These are phyloP conservation scores for Hypoxylon fuscum DNA, from an alignment of 495 filamentous ascomycete species.

Conservation along the genomic window DNA sequence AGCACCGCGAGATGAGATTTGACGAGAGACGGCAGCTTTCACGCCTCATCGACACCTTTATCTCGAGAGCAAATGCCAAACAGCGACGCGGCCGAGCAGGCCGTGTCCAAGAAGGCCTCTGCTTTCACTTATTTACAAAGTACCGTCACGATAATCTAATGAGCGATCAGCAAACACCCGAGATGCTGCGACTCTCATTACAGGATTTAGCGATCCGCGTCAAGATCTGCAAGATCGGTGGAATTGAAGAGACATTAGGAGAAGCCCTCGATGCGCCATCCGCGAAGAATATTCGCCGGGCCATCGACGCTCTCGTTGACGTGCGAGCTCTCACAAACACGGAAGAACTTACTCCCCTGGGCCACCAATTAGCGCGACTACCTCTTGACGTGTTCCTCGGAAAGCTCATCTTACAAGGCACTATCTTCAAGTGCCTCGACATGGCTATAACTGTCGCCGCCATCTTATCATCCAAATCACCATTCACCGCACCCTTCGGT, in stretches of 20 bases:
- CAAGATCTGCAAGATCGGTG: constrained; percentile 94
- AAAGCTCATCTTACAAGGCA: constrained; percentile 86
- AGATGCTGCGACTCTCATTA: constrained; percentile 91
- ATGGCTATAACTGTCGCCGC: constrained; percentile 90
- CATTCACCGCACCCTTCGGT: constrained; percentile 86
- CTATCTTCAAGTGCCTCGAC: constrained; percentile 89
- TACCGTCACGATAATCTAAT: constrained; percentile 81
- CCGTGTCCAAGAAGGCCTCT: constrained; percentile 92
- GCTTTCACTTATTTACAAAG: constrained; percentile 94
- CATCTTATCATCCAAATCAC: constrained; percentile 92
- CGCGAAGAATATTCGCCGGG: constrained; percentile 87
- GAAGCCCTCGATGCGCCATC: constrained; percentile 91
- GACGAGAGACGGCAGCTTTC: constrained; percentile 93
- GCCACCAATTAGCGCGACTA: constrained; percentile 83
- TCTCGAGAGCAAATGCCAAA: constrained; percentile 92
- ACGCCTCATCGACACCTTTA: constrained; percentile 88
- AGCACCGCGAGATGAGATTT: constrained; percentile 95
- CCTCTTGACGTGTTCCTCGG: constrained; percentile 94
- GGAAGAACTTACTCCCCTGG: constrained; percentile 88
- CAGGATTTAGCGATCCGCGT: constrained; percentile 96
- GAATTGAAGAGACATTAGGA: constrained; percentile 87
- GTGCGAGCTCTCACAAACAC: constrained; percentile 83
- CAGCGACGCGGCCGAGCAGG: constrained; percentile 93
- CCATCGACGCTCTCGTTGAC: constrained; percentile 91
- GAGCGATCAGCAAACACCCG: constrained; percentile 90